These are phyloP conservation scores for Ceratocystis lukuohia DNA, from an alignment of 2,329 filamentous ascomycete species.

Conservation along the genomic window DNA sequence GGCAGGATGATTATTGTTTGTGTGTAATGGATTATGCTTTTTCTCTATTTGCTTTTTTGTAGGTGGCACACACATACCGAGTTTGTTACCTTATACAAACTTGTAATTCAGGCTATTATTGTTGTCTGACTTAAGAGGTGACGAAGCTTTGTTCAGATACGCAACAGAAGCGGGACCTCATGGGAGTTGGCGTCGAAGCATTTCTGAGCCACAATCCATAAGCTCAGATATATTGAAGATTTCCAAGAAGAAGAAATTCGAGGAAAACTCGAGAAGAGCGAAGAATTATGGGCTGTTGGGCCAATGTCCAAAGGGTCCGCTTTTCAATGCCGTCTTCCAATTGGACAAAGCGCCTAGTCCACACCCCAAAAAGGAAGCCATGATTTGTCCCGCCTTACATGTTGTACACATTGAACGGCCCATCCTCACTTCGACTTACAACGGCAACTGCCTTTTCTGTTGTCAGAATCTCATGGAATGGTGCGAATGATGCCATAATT, in stretches of 20 bases:
- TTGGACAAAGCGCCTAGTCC: background rate
- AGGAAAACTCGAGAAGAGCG: background rate
- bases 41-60: background rate
- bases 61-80: background rate
- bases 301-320: background rate
- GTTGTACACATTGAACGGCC: background rate
- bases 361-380: background rate
- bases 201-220: background rate
- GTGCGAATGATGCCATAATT: background rate
- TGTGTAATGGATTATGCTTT: background rate
- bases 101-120: background rate
- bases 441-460: background rate
- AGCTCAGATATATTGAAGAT: background rate
- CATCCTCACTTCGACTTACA: background rate
- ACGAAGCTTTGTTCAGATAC: background rate
- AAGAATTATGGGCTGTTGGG: background rate
- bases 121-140: background rate
- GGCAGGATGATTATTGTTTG: background rate
- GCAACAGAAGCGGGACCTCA: background rate
- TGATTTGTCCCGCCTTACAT: background rate
- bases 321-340: background rate
- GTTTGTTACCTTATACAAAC: background rate
- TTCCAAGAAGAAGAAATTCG: background rate
- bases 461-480: background rate
- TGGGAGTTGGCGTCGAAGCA: background rate